Base-by-base conservation (phyloP, 345 rosid genomes). In the Eucalyptus regnans region DNA sequence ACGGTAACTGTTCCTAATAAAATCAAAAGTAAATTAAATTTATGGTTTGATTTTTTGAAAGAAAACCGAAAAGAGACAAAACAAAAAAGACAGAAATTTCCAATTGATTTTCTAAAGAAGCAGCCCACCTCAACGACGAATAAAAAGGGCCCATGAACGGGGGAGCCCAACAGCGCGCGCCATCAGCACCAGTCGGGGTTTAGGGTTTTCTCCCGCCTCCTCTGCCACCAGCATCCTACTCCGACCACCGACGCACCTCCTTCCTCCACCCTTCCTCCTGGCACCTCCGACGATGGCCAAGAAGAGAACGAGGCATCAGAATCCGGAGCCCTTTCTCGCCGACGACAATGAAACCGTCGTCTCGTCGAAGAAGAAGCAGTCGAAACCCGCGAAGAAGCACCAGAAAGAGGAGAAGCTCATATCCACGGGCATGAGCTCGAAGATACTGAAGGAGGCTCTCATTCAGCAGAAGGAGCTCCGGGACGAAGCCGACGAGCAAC, bases 391-490 rank as follows among this genome's bases (percentile, higher is more conserved):
- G 62, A 95, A 95, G 89, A 94, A 87, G 88, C 98, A 97, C 92
- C 98, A 96, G 87, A 86, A 91, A 60, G 93, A 91, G 51, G 95
- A 91, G 68, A 93, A 94, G 99, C 88, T 94, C 92, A 94, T 98
- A 64, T 94, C 96, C 2, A 92, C 96, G 44, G 94, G 95, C 64
- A 94, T 96, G 86, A 98, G 97, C 92, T 93, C 96, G 20, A 97
- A 96, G 93, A 98, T 98, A 85, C 87, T 98, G 92, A 98, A 96
- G 90, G 96, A 93, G 91, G 99, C 99, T 3, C 91, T 96, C 90
- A 90, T 94, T 60, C 99, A 97, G 91, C 99, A 95, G 91, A 96
- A 91, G 92, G 99, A 98, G 92, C 89, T 96, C 76, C 93, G 91
- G 62, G 97, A 95, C 56, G 99, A 95, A 90, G 96, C 90, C 31